Evolutionary conservation across 2,329 filamentous ascomycete genomes (phyloP), one percentile per base, ranked within the genome.

Genomic region (Aspergillus fischeri): DNA sequence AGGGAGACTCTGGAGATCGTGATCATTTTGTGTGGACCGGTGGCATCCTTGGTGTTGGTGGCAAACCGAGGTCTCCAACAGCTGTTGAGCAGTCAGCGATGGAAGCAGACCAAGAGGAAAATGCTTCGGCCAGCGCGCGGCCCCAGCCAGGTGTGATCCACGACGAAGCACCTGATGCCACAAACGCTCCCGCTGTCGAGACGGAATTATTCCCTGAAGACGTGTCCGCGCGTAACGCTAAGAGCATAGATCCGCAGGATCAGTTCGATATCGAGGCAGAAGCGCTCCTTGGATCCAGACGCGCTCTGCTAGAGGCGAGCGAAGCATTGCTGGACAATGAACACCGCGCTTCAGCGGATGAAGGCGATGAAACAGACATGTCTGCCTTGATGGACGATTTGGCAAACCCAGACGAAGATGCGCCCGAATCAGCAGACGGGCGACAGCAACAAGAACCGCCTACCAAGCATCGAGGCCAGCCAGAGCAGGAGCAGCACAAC

Each of bases 21-120:
- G 57, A 66, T 7, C 59, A 60, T 52, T 68, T 65, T n/a, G 67
- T 70, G 4, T 73, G 70, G 70, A 73, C 70, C n/a, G 70, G 70
- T 11, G 71, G 71, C 48, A 58, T 73, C 48, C 64, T 73, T 5
- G 70, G 70, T 7, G 62, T 66, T 14, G 65, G 63, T 21, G 70
- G 70, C 24, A 59, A 60, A 32, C 51, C 48, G 6, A 64, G 67
- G 25, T 45, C 60, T 35, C 48, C 53, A 20, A 35, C 51, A 21
- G 20, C 50, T 32, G 29, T 50, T 42, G 54, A 56, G 21, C 54
- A 59, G 28, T 10, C 25, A 25, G 17, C 45, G 24, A 29, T 25
- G 1, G 38, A 59, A 44, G 56, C 53, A 20, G 25, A 3, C n/a
- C 32, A 56, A 38, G 24, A 24, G 14, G 44, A 52, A n/a, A 38